Base-by-base conservation (phyloP, 2,329 filamentous ascomycete species). In the Colletotrichum lentis region DNA sequence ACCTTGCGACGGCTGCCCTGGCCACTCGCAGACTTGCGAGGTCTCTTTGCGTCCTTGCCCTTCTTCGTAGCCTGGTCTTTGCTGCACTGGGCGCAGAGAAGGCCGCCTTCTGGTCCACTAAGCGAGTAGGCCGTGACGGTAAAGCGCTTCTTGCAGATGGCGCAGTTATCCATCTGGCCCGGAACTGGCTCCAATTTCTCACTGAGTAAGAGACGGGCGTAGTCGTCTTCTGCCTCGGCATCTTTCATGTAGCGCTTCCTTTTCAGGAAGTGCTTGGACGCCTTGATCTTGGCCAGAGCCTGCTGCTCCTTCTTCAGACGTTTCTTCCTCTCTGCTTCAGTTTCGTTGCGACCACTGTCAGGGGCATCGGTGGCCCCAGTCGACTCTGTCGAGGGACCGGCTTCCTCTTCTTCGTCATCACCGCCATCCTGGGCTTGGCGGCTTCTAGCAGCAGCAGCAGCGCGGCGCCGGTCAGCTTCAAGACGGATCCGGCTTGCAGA, bases 121-220 rank as follows among this genome's bases (percentile, higher is more conserved):
- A 93, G 91, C 70, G 91, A 94, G 80, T 97, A 97, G 0, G 93
- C 86, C 0, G 95, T 97, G 52, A 98, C 94, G 0, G 93, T 97
- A 75, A 98, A 98, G 44, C 94, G 89, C 77, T 96, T 97, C 50
- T 86, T 85, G 77, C 95, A 98, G 3, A 90, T 81, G 70, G 92
- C 93, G 76, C 95, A 98, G 72, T 97, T 94, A 71, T 92, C 93
- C 75, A 95, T 87, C 77, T 98, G 95, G 2, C 93, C 94, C 1
- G 93, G 92, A n/a, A 90, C 77, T 1, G 90, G 89, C 39, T 82
- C 82, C 44, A 79, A 73, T 31, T 76, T 76, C 69, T 84, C 73
- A 58, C 85, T 73, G 74, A 88, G 80, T 20, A 88, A 78, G 73
- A 82, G 80, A 14, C 78, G 77, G 3, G 82, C 83, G 53, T 86